Percentiles rank a stretch among this genome's conserved stretches.
Evolutionary conservation across 768 basidiomycete species (phyloP).

Genomic region (Suillus weaverae): DNA sequence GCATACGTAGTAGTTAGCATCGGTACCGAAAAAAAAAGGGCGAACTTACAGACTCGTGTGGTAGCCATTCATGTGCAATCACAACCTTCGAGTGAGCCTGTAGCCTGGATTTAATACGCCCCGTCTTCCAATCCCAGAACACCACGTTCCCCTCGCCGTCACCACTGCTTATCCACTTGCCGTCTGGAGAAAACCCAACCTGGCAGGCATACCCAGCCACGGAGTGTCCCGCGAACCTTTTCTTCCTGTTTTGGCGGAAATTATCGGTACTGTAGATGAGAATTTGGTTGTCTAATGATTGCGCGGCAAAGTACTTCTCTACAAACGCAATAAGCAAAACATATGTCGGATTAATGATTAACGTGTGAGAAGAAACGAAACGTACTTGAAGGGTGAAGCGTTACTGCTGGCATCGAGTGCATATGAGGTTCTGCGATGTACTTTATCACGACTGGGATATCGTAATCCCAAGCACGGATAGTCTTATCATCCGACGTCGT

Average conservation of each 20-base stretch:
- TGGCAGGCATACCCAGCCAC: conserved; percentile 97
- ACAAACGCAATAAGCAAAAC: conserved; percentile 17
- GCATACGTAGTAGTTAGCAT: conserved; percentile 18
- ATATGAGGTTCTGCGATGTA: conserved; percentile 99
- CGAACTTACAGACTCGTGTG: conserved; percentile 87
- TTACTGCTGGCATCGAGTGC: conserved; percentile 99
- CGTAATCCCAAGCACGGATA: conserved; percentile 98
- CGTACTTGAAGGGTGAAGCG: conserved; percentile 91
- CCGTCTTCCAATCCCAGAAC: conserved; percentile 99
- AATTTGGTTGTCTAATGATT: conserved; percentile 98
- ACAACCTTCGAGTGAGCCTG: conserved; percentile 95
- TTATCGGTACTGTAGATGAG: conserved; percentile 97
- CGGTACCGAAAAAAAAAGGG: not conserved
- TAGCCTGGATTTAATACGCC: conserved; percentile 87
- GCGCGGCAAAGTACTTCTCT: conserved; percentile 97
- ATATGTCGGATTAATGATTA: conserved; percentile 5
- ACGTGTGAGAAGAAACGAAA: conserved; percentile 22
- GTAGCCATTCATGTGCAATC: conserved; percentile 96
- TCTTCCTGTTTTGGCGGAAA: conserved; percentile 98
- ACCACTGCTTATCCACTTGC: conserved; percentile 97
- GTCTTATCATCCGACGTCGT: conserved; percentile 99
- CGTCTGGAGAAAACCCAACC: conserved; percentile 96
- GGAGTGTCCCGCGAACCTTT: conserved; percentile 96
- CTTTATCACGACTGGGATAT: conserved; percentile 99
- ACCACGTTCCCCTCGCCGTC: conserved; percentile 94